Evolutionary conservation across 257 asterid species (phyloP).

Genomic region (Hygrophila difformis): DNA sequence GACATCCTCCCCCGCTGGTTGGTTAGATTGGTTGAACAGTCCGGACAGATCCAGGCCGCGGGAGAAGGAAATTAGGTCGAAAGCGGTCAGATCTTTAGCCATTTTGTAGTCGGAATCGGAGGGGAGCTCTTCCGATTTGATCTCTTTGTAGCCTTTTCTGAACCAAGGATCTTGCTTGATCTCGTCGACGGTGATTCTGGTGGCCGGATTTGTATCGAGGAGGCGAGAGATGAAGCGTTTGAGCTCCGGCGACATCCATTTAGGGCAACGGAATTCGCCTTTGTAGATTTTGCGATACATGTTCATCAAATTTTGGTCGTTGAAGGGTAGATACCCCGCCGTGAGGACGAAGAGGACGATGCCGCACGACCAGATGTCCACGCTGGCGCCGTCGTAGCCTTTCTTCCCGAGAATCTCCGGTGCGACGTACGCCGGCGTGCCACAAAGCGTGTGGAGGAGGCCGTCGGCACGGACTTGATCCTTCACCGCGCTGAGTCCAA

Average conservation of each 20-base stretch:
- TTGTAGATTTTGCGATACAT: slow-evolving; percentile 68
- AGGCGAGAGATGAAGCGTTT: slow-evolving; percentile 54
- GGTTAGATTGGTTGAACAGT: background rate
- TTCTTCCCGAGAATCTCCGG: slow-evolving; percentile 75
- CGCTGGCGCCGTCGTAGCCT: slow-evolving; percentile 81
- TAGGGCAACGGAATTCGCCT: slow-evolving; percentile 83
- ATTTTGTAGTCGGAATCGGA: slow-evolving; percentile 35
- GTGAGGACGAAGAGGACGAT: slow-evolving; percentile 42
- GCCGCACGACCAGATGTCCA: slow-evolving; percentile 87
- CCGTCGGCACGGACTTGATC: slow-evolving; percentile 65
- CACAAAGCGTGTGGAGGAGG: slow-evolving; percentile 74
- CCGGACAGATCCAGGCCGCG: background rate
- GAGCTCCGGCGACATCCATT: slow-evolving; percentile 77
- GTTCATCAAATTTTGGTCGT: slow-evolving; percentile 52
- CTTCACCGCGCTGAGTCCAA: slow-evolving; percentile 72
- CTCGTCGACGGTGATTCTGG: slow-evolving; percentile 66
- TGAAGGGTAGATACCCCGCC: slow-evolving; percentile 81
- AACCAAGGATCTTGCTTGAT: slow-evolving; percentile 75
- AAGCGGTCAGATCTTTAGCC: slow-evolving; percentile 15
- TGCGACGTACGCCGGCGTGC: slow-evolving; percentile 95
- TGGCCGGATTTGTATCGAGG: slow-evolving; percentile 55
- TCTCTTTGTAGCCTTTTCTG: slow-evolving; percentile 42
- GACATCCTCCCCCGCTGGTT: background rate
- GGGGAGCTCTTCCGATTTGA: background rate
- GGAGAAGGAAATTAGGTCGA: slow-evolving; percentile 6